These are phyloP conservation scores for Erythrophleum fordii DNA, from an alignment of 306 rosid species.

Conservation along the genomic window DNA sequence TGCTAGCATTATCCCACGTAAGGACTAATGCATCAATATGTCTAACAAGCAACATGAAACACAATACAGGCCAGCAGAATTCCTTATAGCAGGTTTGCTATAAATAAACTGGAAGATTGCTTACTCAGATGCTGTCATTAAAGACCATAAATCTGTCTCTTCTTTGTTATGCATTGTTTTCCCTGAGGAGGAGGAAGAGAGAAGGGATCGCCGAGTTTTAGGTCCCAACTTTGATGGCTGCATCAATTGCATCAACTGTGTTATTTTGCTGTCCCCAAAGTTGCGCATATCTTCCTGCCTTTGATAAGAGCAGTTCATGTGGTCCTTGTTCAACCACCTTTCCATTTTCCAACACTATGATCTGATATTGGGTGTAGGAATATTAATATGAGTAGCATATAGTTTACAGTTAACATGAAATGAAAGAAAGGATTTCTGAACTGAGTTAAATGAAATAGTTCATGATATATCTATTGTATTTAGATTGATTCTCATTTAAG, in stretches of 20 bases:
- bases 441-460: not conserved
- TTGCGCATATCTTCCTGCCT: slow-evolving; percentile 94
- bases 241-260: slow-evolving; percentile 72
- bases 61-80: slow-evolving; percentile 9
- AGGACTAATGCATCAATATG: slow-evolving; percentile 18
- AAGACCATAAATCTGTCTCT: slow-evolving; percentile 2
- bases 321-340: slow-evolving; percentile 94
- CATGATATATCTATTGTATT: not conserved
- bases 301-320: slow-evolving; percentile 80
- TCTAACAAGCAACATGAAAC: slow-evolving; percentile 20
- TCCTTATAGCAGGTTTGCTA: not conserved
- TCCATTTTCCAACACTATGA: slow-evolving; percentile 92
- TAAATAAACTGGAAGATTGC: slow-evolving; percentile 21
- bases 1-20: not conserved
- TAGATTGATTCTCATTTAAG: not conserved
- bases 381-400: not conserved
- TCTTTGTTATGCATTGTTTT: not conserved
- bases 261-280: slow-evolving; percentile 97
- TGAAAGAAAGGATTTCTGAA: not conserved
- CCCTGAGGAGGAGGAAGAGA: not conserved
- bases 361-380: slow-evolving; percentile 51
- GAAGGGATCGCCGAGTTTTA: slow-evolving; percentile 32
- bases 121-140: slow-evolving; percentile 13
- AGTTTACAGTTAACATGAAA: not conserved
- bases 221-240: slow-evolving; percentile 58